These are phyloP conservation scores for Brassica cretica DNA, from an alignment of 345 rosid genomes.

Conservation along the genomic window DNA sequence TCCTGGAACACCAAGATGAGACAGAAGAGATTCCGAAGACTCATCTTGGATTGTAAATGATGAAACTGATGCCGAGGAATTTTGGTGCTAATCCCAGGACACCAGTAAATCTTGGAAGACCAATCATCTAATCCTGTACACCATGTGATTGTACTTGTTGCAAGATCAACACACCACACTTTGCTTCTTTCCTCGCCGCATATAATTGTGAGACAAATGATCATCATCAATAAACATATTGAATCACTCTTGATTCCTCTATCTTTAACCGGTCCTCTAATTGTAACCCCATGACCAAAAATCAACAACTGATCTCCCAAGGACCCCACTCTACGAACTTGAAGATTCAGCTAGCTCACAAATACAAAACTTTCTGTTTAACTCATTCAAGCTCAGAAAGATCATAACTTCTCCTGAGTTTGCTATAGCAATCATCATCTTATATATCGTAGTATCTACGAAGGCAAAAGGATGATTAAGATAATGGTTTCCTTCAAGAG, in stretches of 20 bases:
- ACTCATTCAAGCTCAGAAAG: background rate
- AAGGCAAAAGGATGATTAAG: constrained; percentile 16
- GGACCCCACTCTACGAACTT: background rate
- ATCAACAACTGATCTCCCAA: constrained; percentile 20
- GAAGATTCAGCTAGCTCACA: background rate
- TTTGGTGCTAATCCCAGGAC: constrained; percentile 1
- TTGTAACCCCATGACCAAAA: background rate
- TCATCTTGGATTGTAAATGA: background rate
- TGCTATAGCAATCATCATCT: background rate
- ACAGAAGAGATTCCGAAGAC: background rate
- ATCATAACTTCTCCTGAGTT: constrained; percentile 23
- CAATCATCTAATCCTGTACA: background rate
- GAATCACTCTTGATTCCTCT: constrained; percentile 8
- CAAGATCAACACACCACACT: constrained; percentile 18
- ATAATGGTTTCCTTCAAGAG: constrained; percentile 8
- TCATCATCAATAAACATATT: background rate
- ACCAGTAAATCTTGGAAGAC: background rate
- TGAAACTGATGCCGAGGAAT: no score
- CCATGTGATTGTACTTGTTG: constrained; percentile 14
- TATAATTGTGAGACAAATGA: background rate
- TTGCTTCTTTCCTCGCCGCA: background rate
- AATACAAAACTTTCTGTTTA: background rate
- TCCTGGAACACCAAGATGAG: background rate
- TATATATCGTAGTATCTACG: background rate
- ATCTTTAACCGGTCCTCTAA: background rate